These are phyloP conservation scores for Porphyrellus cyaneotinctus DNA, from an alignment of 768 basidiomycete species.

Conservation along the genomic window DNA sequence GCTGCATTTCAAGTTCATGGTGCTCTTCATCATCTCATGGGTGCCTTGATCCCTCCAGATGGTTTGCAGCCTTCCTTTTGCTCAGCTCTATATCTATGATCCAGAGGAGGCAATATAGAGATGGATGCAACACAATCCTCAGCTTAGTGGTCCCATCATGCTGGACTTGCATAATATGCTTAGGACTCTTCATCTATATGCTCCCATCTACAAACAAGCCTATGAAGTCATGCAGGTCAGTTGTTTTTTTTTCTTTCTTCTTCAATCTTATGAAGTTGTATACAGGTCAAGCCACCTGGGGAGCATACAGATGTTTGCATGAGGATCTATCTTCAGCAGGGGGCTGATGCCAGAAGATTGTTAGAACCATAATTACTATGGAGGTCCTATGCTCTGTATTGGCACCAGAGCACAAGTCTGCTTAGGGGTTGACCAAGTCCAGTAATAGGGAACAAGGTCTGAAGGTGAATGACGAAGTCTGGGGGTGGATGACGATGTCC, in stretches of 20 bases:
- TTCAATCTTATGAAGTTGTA: neutral
- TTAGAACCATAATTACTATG: too few species aligned
- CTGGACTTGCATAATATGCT: constrained; percentile 25
- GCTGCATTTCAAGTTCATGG: constrained; percentile 27
- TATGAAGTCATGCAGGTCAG: constrained; percentile 26
- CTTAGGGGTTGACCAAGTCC: too few species aligned
- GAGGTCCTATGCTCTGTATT: too few species aligned
- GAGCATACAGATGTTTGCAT: constrained; percentile 12
- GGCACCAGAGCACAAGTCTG: too few species aligned
- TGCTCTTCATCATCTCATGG: constrained; percentile 35
- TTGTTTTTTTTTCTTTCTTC: neutral
- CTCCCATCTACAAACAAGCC: constrained; percentile 30
- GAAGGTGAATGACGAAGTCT: too few species aligned
- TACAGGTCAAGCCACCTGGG: constrained; percentile 11
- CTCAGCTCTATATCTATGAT: constrained; percentile 43
- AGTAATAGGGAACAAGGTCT: too few species aligned
- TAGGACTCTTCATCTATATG: constrained; percentile 23
- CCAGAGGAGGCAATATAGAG: constrained; percentile 31
- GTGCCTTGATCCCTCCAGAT: constrained; percentile 26
- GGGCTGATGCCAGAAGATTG: constrained; percentile 29
- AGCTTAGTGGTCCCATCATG: constrained; percentile 20
- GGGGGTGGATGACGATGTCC: too few species aligned
- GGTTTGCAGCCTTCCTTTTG: constrained; percentile 28
- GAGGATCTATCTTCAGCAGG: constrained; percentile 3
- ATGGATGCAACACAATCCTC: constrained; percentile 22